phyloP scores from a whole-genome alignment of 805 yeast genomes.

The Kodamaea sagamina region DNA sequence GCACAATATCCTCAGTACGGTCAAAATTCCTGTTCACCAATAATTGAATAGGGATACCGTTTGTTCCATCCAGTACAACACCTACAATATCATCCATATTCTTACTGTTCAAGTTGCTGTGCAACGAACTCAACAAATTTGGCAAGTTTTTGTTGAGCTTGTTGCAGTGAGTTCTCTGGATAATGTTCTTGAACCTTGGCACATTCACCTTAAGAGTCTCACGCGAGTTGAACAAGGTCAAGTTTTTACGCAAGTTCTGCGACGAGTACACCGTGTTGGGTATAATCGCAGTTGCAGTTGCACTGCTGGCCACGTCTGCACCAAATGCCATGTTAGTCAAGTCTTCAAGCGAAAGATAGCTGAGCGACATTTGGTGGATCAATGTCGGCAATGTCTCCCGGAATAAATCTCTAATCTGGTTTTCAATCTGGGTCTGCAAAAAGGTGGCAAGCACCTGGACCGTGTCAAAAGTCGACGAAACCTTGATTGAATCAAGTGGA shows the following conservation, averaged over 20 bases:
- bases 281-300: constrained; percentile 38
- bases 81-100: constrained; percentile 11
- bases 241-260: constrained; percentile 42
- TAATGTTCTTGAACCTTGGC: constrained; percentile 56
- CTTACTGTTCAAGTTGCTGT: constrained; percentile 34
- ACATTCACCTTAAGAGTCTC: constrained; percentile 76
- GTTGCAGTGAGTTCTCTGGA: constrained; percentile 56
- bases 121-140: constrained; percentile 38
- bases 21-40: constrained; percentile 29
- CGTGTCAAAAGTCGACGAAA: constrained; percentile 82
- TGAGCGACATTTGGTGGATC: constrained; percentile 71
- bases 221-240: constrained; percentile 62
- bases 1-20: constrained; percentile 38
- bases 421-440: constrained; percentile 79
- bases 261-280: constrained; percentile 52
- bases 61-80: constrained; percentile 19
- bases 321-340: constrained; percentile 6
- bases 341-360: constrained; percentile 36
- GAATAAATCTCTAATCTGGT: constrained; percentile 75
- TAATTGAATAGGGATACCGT: constrained; percentile 44
- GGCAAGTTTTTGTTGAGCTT: constrained; percentile 42
- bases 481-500: constrained; percentile 80
- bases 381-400: constrained; percentile 83
- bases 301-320: constrained; percentile 3
- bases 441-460: constrained; percentile 83